Base-by-base conservation (phyloP, 306 rosid genomes). In the Ochetophila trinervis region DNA sequence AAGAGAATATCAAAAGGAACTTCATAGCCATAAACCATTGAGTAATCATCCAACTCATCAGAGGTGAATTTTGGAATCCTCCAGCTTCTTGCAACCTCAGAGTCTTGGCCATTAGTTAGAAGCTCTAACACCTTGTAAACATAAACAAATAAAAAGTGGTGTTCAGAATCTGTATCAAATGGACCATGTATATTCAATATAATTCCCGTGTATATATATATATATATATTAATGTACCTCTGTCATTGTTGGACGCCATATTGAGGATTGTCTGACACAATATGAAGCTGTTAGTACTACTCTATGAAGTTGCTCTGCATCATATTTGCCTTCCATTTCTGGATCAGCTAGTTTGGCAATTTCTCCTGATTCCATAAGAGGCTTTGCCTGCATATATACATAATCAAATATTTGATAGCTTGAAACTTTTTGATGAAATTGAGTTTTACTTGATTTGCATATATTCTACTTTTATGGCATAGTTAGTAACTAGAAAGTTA, bases 11-110 rank as follows among this genome's bases (percentile, higher is more conserved):
- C 83, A 4, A 79, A 62, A 15, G 94, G 97, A 60, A 90, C 83
- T 53, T 86, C 78, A 68, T 93, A 86, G 57, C 99, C 97, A 58
- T 76, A 90, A 53, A 78, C 79, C 91, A 86, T 87, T 4, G 99
- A 90, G 68, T 86, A 93, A 80, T 93, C 99, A 83, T 90, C 91
- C 69, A 87, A 60, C 66, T 84, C 91, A 69, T 90, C 91, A 15
- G 94, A 84, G 15, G 80, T 82, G 59, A 90, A 84, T 76, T 87
- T 86, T n/a, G 90, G 90, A 37, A 83, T 84, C 69, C 88, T 85
- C 90, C 83, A 57, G 58, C 87, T 86, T 72, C 83, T 83, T 54
- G 81, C 87, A 58, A 67, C 78, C 73, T 86, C 88, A 27, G 69
- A 54, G 53, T 76, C 84, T 63, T 86, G 65, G 11, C 91, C 96